Base-by-base conservation (phyloP, 441 rosid genomes). In the Pelargonium cotyledonis region DNA sequence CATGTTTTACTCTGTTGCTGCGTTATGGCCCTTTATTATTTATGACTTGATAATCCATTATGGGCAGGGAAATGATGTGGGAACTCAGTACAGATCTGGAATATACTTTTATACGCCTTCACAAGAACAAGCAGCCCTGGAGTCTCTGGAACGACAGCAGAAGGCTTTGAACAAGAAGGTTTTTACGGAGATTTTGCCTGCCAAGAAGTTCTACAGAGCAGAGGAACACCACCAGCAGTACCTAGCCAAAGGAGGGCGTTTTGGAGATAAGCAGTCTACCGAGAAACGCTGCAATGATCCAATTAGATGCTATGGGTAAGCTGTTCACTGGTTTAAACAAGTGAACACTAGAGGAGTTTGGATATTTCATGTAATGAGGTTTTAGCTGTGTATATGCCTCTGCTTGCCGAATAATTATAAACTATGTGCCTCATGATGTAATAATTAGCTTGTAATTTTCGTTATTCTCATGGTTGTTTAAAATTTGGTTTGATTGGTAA, bases 181-280 rank as follows among this genome's bases (percentile, higher is more conserved):
- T 65, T 88, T 90, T 68, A 85, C 94, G 0, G 97, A 92, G 81
- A 80, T 90, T 70, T 73, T 89, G 29, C 92, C 98, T 0, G 97
- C 97, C 72, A 89, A 81, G 86, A 89, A 89, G 80, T 93, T 93
- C 82, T 93, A 89, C 78, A 79, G 79, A 68, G 98, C 97, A 4
- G 98, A 93, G 80, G 94, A 89, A 41, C 75, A 89, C 74, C 97
- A 93, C 73, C 98, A 93, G 79, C 94, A 89, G 79, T 93, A 90
- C 73, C 92, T 93, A 16, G 85, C 82, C 1, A 90, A 90, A 72
- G 98, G 97, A 16, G 97, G 98, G 1, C 86, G 97, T 21, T 86
- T 72, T 12, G 98, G 98, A 12, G 75, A 35, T 1, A 86, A 76
- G 38, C 98, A 93, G 75, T 89, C 98, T 66, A 1, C 86, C 53